phyloP scores from a whole-genome alignment of 2,329 filamentous ascomycete species.

The Ophiocordyceps camponoti-saundersi region DNA sequence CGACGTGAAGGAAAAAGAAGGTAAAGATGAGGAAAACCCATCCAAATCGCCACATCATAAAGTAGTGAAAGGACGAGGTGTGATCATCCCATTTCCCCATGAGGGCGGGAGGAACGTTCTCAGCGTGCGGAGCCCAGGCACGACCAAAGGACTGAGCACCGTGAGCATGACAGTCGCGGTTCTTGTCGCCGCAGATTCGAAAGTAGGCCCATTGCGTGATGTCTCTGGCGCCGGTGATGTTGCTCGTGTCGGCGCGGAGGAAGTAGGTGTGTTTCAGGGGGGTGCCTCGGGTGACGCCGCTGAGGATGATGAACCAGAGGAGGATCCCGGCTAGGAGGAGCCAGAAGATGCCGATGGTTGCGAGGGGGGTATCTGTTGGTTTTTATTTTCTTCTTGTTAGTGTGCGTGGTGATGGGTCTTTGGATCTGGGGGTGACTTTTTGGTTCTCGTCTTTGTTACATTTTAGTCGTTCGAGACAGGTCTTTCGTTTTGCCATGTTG shows the following conservation, averaged over 20 bases:
- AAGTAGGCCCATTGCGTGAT: slow-evolving; percentile 82
- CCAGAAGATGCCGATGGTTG: slow-evolving; percentile 27
- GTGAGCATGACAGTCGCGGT: slow-evolving; percentile 45
- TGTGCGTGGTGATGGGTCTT: background rate
- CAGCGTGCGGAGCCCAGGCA: slow-evolving; percentile 39
- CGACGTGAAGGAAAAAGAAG: slow-evolving; percentile 57
- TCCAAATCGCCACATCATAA: slow-evolving; percentile 76
- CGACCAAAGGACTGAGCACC: slow-evolving; percentile 56
- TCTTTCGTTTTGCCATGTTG: no score
- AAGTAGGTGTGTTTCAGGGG: slow-evolving; percentile 68
- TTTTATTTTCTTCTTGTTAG: background rate
- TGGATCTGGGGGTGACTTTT: background rate
- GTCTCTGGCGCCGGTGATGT: slow-evolving; percentile 50
- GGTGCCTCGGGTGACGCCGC: slow-evolving; percentile 28
- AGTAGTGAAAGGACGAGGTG: slow-evolving; percentile 48
- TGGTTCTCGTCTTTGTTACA: background rate
- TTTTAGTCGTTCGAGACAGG: no score
- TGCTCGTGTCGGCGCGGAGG: slow-evolving; percentile 59
- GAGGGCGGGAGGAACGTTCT: slow-evolving; percentile 25
- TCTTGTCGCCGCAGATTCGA: slow-evolving; percentile 53
- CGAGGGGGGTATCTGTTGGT: slow-evolving; percentile 21
- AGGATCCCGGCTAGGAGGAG: slow-evolving; percentile 33
- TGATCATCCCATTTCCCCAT: slow-evolving; percentile 31
- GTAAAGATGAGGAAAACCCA: slow-evolving; percentile 83
- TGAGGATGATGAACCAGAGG: slow-evolving; percentile 42